phyloP scores from a whole-genome alignment of 1,139 yeast genomes.

The Pichia sp. region DNA sequence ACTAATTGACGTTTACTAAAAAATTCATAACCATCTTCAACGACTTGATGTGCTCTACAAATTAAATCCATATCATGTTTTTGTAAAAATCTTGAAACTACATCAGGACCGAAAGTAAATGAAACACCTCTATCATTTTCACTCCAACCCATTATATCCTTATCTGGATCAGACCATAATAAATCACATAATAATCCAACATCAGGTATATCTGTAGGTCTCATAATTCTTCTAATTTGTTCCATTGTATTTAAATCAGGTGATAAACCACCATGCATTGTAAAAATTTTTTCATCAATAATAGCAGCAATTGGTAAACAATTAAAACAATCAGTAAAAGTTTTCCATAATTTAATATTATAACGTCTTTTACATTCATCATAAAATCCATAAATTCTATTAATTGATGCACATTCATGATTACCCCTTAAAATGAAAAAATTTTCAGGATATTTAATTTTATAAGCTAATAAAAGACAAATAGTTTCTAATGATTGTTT shows the following conservation, averaged over 20 bases:
- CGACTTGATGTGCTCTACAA: slow-evolving; percentile 98
- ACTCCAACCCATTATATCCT: slow-evolving; percentile 96
- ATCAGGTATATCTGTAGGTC: slow-evolving; percentile 98
- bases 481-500: slow-evolving; percentile 94
- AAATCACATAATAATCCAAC: slow-evolving; percentile 92
- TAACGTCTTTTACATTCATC: slow-evolving; percentile 97
- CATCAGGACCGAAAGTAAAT: slow-evolving; percentile 96
- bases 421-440: slow-evolving; percentile 87
- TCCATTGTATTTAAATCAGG: slow-evolving; percentile 97
- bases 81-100: slow-evolving; percentile 86
- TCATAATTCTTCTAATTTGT: slow-evolving; percentile 95
- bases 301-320: slow-evolving; percentile 98
- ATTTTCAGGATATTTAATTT: slow-evolving; percentile 95
- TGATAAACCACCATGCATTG: slow-evolving; percentile 98
- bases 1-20: slow-evolving; percentile 93
- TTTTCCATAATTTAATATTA: slow-evolving; percentile 95
- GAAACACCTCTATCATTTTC: slow-evolving; percentile 98
- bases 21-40: slow-evolving; percentile 97
- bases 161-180: slow-evolving; percentile 97
- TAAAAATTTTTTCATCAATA: slow-evolving; percentile 93
- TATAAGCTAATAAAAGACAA: slow-evolving; percentile 86
- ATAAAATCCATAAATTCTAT: slow-evolving; percentile 94
- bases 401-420: slow-evolving; percentile 96
- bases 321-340: slow-evolving; percentile 96
- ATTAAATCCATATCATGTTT: slow-evolving; percentile 96